These are phyloP conservation scores for Harringtonia aguacate DNA, from an alignment of 2,329 filamentous ascomycete genomes.

Conservation along the genomic window DNA sequence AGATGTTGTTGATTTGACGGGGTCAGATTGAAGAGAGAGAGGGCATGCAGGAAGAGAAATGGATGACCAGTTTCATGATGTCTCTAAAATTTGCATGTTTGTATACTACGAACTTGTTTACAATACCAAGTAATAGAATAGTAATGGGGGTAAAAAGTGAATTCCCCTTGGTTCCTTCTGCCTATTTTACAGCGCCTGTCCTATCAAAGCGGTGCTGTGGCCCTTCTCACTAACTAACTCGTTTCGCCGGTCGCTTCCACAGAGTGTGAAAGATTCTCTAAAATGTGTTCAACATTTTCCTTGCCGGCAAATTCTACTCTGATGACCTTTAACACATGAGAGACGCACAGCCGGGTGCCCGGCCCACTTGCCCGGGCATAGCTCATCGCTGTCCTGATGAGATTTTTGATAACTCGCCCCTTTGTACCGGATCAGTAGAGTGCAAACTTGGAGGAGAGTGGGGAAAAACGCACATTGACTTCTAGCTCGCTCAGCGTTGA, in stretches of 20 bases:
- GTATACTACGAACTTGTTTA: too few relatives aligned
- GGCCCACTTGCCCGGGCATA: neutral
- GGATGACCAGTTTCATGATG: too few relatives aligned
- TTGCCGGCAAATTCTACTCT: neutral
- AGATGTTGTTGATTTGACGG: constrained; percentile 1
- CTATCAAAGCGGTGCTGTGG: neutral
- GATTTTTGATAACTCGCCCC: neutral
- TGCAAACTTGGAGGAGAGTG: too few relatives aligned
- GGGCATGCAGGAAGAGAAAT: too few relatives aligned
- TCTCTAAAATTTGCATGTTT: too few relatives aligned
- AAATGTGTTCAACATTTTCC: neutral
- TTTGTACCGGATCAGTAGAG: too few relatives aligned
- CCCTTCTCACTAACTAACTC: neutral
- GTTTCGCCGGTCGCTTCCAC: neutral
- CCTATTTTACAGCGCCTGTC: neutral
- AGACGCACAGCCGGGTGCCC: neutral
- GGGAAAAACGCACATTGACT: too few relatives aligned
- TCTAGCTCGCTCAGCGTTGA: neutral
- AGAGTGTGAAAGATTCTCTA: neutral
- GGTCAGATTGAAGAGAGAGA: neutral
- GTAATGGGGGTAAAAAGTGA: too few relatives aligned
- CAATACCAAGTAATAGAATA: too few relatives aligned
- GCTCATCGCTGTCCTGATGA: neutral
- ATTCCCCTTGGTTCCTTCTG: too few relatives aligned
- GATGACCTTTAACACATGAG: neutral